phyloP scores from a whole-genome alignment of 1,284 basidiomycete species.

The Calocybe gambosa region DNA sequence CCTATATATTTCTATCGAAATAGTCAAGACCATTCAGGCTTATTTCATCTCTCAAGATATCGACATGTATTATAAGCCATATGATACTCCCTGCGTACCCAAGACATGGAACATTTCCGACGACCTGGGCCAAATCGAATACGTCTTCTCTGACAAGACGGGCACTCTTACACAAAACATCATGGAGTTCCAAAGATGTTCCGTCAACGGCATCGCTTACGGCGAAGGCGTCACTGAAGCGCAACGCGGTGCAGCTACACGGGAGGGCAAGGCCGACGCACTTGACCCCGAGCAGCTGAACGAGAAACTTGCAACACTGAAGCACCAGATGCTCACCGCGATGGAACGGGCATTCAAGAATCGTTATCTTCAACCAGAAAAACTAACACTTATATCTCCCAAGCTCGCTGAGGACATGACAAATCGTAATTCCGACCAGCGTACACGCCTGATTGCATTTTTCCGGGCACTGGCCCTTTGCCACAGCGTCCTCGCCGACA shows the following conservation, averaged over 20 bases:
- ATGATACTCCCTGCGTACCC: constrained; percentile 85
- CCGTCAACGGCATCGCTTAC: constrained; percentile 78
- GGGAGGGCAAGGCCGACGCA: constrained; percentile 65
- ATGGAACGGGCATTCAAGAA: constrained; percentile 85
- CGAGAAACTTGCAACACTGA: constrained; percentile 58
- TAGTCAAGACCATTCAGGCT: constrained; percentile 96
- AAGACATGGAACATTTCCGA: constrained; percentile 99
- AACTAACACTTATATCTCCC: constrained; percentile 87
- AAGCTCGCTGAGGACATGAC: constrained; percentile 75
- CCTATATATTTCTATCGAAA: constrained; percentile 96
- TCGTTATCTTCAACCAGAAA: constrained; percentile 76
- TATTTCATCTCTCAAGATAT: constrained; percentile 96
- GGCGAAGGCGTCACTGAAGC: constrained; percentile 96
- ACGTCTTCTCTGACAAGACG: constrained; percentile 97
- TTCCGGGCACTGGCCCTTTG: constrained; percentile 90
- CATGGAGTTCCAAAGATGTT: constrained; percentile 99
- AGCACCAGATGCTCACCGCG: constrained; percentile 71
- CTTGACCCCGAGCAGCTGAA: constrained; percentile 68
- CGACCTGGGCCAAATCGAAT: constrained; percentile 97
- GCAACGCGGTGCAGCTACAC: constrained; percentile 84
- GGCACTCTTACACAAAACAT: constrained; percentile 94
- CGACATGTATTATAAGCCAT: constrained; percentile 93
- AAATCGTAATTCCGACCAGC: constrained; percentile 56
- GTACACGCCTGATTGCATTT: constrained; percentile 72
- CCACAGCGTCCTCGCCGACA: constrained; percentile 85